Evolutionary conservation across 164 flowering plant genomes (phyloP), one percentile per base, ranked within the genome.

Genomic region (Vitis labrusca): DNA sequence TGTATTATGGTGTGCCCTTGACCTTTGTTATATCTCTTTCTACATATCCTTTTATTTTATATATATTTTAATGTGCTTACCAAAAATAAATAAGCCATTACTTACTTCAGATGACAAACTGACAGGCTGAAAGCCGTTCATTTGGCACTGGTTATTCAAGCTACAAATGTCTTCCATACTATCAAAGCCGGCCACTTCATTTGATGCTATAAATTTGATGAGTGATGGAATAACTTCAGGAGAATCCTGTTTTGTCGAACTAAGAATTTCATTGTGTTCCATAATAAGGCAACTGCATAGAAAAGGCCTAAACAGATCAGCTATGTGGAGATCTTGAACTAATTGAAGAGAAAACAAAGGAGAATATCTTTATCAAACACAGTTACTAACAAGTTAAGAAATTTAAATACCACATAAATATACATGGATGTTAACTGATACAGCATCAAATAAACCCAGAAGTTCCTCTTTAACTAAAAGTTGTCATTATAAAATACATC

Each of bases 131-230:
- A 44, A 37, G 23, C 49, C 50, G 17, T 59, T 71, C 29, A 47
- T 12, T 27, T 47, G 63, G 52, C 13, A 10, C 16, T 61, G 76
- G 64, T 73, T 11, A 32, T 29, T 59, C 47, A 29, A 23, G 27
- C 49, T 17, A 51, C 64, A 15, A 5, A 10, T 56, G 16, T 6
- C 50, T 27, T 73, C 74, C 16, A 73, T 3, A 16, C 30, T 68
- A 67, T 84, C 88, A 65, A 88, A 89, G 59, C 85, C 86, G 15
- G 71, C 30, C 57, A 81, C 71, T 64, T 78, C 62, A 37, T 77
- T 67, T 47, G 84, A 75, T 65, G 77, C 47, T 17, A 86, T 76
- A 27, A 61, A 17, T 12, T 75, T 67, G 67, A 86, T 65, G 16
- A 85, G 77, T 4, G 85, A 19, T 64, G 87, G 90, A 63, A 84